Evolutionary conservation across 1,284 basidiomycete genomes (phyloP).

Genomic region (Malassezia nana): DNA sequence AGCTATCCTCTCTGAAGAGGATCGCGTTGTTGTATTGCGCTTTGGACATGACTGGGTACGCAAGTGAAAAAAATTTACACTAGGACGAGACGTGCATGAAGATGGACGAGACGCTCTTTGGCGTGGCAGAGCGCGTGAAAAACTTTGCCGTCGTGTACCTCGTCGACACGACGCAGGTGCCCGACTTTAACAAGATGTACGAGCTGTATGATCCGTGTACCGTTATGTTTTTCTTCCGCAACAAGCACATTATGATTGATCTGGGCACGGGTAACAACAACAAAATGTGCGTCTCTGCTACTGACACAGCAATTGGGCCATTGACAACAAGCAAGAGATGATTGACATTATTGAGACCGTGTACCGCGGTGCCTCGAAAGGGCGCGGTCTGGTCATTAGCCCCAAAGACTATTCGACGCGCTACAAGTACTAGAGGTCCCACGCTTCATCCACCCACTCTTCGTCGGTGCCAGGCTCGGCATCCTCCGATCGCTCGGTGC

Average conservation of each 20-base stretch:
- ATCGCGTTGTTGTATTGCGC: constrained; percentile 83
- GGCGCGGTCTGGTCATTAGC: constrained; percentile 91
- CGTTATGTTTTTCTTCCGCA: constrained; percentile 52
- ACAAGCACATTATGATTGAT: constrained; percentile 99
- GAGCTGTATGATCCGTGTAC: constrained; percentile 30
- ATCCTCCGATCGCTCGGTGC: constrained; percentile 16
- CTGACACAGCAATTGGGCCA: constrained; percentile 38
- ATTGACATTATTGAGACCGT: constrained; percentile 98
- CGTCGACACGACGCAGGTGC: constrained; percentile 90
- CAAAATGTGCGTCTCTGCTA: constrained; percentile 60
- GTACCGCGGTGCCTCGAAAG: constrained; percentile 92
- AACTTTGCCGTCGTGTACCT: constrained; percentile 97
- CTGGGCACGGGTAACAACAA: constrained; percentile 98
- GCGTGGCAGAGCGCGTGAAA: constrained; percentile 86
- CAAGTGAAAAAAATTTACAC: neutral
- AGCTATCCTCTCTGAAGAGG: constrained; percentile 94
- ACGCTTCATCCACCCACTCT: constrained; percentile 33
- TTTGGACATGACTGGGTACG: constrained; percentile 73
- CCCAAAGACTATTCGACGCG: constrained; percentile 57
- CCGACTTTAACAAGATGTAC: constrained; percentile 88
- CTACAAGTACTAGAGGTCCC: constrained; percentile 29
- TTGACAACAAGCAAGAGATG: constrained; percentile 52
- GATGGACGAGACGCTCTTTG: constrained; percentile 95
- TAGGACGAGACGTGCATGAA: constrained; percentile 84
- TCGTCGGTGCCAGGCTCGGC: constrained; percentile 22